These are phyloP conservation scores for Anthoceros angustus DNA, from an alignment of 225 moss, liverwort and hornwort species.

Conservation along the genomic window DNA sequence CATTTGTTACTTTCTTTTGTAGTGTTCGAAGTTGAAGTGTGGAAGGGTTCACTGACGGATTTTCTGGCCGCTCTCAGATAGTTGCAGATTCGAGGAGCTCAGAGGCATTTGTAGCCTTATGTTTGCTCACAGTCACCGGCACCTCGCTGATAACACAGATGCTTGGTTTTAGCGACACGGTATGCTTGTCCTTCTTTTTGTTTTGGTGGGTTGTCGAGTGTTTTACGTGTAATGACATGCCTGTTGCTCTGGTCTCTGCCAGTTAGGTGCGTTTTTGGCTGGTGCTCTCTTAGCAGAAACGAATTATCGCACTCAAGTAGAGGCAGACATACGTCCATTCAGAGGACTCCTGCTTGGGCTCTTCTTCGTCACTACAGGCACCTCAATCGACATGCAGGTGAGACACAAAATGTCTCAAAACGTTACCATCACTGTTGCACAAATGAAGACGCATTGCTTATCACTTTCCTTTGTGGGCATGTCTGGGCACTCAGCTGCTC, in stretches of 20 bases:
- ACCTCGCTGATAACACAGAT: conserved; percentile 80
- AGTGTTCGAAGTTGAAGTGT: background rate
- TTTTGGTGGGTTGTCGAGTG: background rate
- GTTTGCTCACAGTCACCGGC: conserved; percentile 89
- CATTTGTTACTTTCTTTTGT: conserved; percentile 1
- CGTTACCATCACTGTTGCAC: background rate
- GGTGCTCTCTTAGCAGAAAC: conserved; percentile 97
- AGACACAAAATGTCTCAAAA: background rate
- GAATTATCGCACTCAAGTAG: conserved; percentile 97
- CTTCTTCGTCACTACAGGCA: conserved; percentile 95
- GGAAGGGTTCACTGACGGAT: background rate
- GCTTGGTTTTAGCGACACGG: conserved; percentile 98
- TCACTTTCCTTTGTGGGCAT: background rate
- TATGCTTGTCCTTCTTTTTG: conserved; percentile 13
- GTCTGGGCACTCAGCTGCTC: conserved; percentile 34
- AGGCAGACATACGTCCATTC: conserved; percentile 96
- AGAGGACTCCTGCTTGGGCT: conserved; percentile 89
- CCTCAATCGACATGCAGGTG: conserved; percentile 92
- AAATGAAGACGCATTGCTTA: background rate
- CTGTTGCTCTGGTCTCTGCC: conserved; percentile 7
- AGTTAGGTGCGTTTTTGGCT: conserved; percentile 96
- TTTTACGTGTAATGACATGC: background rate
- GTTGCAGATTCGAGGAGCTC: conserved; percentile 96
- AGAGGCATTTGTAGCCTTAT: conserved; percentile 94
- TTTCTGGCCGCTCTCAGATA: conserved; percentile 28